These are phyloP conservation scores for Epicoccum sorghinum DNA, from an alignment of 2,329 filamentous ascomycete species.

Conservation along the genomic window DNA sequence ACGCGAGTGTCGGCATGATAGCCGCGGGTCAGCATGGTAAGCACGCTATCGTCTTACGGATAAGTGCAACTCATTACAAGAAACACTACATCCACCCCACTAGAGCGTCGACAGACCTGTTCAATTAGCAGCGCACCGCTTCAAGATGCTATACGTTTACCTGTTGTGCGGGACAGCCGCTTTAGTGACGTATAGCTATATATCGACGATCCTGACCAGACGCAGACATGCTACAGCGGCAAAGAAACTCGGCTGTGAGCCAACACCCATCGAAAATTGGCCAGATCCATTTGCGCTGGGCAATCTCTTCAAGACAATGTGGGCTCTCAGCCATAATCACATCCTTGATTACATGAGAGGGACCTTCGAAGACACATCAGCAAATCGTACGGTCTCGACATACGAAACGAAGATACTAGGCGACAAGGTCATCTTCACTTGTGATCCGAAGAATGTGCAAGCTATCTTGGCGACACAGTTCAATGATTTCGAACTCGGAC, in stretches of 20 bases:
- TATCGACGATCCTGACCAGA: not conserved
- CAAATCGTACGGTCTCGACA: not conserved
- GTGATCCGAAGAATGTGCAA: constrained; percentile 53
- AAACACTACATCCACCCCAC: too few species aligned
- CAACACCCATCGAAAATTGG: constrained; percentile 1
- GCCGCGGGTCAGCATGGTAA: too few species aligned
- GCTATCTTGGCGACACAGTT: constrained; percentile 49
- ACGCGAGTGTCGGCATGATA: too few species aligned
- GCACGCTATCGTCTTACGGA: too few species aligned
- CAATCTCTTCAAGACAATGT: constrained; percentile 2
- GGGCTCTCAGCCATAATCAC: constrained; percentile 1
- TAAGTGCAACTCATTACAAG: too few species aligned
- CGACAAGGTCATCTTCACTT: constrained; percentile 31
- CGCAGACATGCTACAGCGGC: constrained; percentile 3
- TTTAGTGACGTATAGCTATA: not conserved
- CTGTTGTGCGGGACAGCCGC: not conserved
- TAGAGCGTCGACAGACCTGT: too few species aligned
- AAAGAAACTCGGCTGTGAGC: not conserved
- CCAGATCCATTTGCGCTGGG: constrained; percentile 3
- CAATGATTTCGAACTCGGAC: constrained; percentile 43
- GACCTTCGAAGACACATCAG: constrained; percentile 2
- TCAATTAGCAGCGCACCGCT: too few species aligned
- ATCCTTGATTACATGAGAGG: constrained; percentile 2
- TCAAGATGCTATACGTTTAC: not conserved
- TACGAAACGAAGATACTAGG: constrained; percentile 5